phyloP scores from a whole-genome alignment of 2,329 filamentous ascomycete species.

The Aspergillus caelatus region DNA sequence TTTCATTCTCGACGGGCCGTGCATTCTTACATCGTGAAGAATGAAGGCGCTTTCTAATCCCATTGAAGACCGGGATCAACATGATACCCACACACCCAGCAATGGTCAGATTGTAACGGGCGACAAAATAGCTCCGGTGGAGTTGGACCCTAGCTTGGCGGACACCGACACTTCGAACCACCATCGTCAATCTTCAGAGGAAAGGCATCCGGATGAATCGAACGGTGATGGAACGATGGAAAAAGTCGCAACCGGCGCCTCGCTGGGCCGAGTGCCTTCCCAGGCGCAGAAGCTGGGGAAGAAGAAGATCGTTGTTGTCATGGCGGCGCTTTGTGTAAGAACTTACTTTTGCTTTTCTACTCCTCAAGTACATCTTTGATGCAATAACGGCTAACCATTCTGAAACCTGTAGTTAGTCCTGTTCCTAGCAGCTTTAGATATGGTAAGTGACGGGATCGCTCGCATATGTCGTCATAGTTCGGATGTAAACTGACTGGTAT shows the following conservation, averaged over 20 bases:
- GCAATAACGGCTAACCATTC: conserved; percentile 3
- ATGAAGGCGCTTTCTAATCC: conserved; percentile 7
- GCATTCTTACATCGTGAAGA: neutral
- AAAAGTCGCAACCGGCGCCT: conserved; percentile 21
- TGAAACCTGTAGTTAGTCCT: conserved; percentile 52
- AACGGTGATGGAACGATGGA: conserved; percentile 20
- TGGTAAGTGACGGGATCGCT: conserved; percentile 39
- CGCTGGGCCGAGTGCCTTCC: conserved; percentile 38
- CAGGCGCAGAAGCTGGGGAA: conserved; percentile 43
- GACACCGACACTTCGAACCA: conserved; percentile 10
- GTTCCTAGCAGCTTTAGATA: conserved; percentile 63
- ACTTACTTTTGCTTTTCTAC: neutral
- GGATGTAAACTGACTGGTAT: conserved; percentile 12
- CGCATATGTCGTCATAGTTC: neutral
- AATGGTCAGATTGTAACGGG: neutral
- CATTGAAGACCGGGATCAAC: neutral
- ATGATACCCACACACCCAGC: neutral
- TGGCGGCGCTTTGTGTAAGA: conserved; percentile 45
- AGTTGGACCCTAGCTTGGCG: conserved; percentile 4
- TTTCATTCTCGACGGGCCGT: neutral
- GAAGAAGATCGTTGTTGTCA: conserved; percentile 45
- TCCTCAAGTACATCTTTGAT: neutral
- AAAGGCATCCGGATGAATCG: neutral
- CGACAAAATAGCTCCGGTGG: conserved; percentile 1
- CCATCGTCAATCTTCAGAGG: conserved; percentile 5